These are phyloP conservation scores for Skeletonema tropicum DNA, from an alignment of 108 stramenopile species.

Conservation along the genomic window DNA sequence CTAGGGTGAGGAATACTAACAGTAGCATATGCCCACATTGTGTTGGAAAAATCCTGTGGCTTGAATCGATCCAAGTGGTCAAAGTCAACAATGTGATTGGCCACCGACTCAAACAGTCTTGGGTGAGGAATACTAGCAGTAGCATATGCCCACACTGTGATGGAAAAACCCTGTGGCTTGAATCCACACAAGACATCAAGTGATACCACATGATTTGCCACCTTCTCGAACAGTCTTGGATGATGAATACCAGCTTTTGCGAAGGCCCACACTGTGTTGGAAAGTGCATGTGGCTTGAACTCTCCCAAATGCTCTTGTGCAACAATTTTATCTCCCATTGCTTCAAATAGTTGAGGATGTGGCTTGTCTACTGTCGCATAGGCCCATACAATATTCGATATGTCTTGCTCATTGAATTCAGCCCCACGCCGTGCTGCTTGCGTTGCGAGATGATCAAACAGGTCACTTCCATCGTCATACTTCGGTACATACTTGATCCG, in stretches of 20 bases:
- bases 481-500: not conserved
- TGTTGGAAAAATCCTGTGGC: no score
- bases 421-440: not conserved
- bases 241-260: constrained; percentile 1
- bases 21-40: no score
- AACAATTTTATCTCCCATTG: no score
- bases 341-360: no score
- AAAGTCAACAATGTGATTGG: no score
- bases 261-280: constrained; percentile 20
- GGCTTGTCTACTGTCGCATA: no score
- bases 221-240: not conserved
- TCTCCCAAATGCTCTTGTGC: no score
- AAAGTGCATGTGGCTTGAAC: not conserved
- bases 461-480: constrained; percentile 6
- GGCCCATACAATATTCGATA: constrained; percentile 22
- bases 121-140: not conserved
- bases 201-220: not conserved
- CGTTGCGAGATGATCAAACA: no score
- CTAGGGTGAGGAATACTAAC: not conserved
- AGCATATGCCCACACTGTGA: not conserved
- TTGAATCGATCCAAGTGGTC: no score
- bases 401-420: not conserved
- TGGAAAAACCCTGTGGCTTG: not conserved
- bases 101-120: not conserved
- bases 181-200: no score